These are phyloP conservation scores for Knoxia roxburghii DNA, from an alignment of 257 asterid genomes.

Conservation along the genomic window DNA sequence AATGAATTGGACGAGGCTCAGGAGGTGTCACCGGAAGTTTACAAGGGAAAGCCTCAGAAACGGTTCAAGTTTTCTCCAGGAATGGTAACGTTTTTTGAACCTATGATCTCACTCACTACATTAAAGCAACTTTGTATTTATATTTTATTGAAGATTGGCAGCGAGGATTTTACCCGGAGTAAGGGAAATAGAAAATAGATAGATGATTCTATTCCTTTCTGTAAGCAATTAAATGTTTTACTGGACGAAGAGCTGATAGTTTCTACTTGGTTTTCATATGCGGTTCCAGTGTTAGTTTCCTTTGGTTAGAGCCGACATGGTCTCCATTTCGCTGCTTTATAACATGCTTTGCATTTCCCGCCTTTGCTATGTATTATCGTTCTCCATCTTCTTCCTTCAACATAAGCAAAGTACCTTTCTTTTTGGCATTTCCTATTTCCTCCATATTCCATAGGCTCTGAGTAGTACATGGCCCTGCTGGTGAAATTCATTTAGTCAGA, in stretches of 20 bases:
- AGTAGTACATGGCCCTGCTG: neutral
- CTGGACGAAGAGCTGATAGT: neutral
- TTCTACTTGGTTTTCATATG: neutral
- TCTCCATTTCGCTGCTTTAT: neutral
- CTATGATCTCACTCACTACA: conserved; percentile 1
- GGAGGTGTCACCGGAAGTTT: conserved; percentile 74
- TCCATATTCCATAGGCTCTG: neutral
- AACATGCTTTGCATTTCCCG: neutral
- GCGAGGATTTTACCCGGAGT: neutral
- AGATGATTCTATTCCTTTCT: neutral
- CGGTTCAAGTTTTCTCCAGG: conserved; percentile 96
- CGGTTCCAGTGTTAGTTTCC: neutral
- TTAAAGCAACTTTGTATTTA: neutral
- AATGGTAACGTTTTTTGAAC: conserved; percentile 49
- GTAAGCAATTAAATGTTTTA: neutral
- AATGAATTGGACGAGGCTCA: conserved; percentile 22
- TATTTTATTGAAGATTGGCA: neutral
- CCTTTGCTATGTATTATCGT: neutral
- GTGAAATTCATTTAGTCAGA: neutral
- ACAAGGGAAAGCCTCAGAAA: conserved; percentile 46
- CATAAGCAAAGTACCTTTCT: neutral
- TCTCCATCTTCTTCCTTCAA: too few species aligned
- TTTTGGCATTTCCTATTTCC: neutral
- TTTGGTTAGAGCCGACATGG: neutral
- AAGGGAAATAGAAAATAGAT: neutral